Evolutionary conservation across 768 basidiomycete genomes (phyloP).

Genomic region (Kwoniella dejecticola): DNA sequence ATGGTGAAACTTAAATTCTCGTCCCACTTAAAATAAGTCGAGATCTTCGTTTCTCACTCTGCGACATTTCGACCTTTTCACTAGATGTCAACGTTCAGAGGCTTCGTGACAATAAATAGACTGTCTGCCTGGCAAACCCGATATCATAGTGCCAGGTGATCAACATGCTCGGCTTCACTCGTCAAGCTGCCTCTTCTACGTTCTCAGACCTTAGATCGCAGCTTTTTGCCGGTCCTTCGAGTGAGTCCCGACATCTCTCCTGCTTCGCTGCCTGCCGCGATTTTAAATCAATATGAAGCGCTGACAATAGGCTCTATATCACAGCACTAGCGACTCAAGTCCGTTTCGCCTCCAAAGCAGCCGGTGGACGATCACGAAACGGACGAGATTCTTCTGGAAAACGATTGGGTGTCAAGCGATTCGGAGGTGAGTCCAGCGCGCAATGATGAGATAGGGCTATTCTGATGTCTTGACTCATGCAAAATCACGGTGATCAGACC

Average conservation of each 20-base stretch:
- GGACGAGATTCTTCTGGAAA: conserved; percentile 90
- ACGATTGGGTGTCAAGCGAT: conserved; percentile 92
- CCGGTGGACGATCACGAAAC: conserved; percentile 91
- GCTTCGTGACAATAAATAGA: too few relatives aligned
- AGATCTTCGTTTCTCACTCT: too few relatives aligned
- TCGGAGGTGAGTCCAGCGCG: conserved; percentile 69
- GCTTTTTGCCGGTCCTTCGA: conserved; percentile 44
- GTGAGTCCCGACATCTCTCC: conserved; percentile 20
- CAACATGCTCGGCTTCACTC: conserved; percentile 11
- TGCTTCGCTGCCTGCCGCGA: too few relatives aligned
- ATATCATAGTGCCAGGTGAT: too few relatives aligned
- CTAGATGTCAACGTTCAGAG: not conserved
- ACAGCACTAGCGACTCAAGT: conserved; percentile 54
- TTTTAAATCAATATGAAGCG: too few relatives aligned
- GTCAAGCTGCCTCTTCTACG: not conserved
- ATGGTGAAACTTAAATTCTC: conserved; percentile 4
- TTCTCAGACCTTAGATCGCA: conserved; percentile 31
- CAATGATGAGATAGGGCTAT: too few relatives aligned
- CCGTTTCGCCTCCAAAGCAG: conserved; percentile 93
- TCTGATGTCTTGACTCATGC: too few relatives aligned
- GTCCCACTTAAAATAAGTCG: not conserved
- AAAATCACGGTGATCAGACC: too few relatives aligned
- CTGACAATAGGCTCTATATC: too few relatives aligned
- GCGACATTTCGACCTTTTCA: not conserved
- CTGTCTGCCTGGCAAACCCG: too few relatives aligned